phyloP scores from a whole-genome alignment of 2,329 filamentous ascomycete species.

The Neonectria coccinea region DNA sequence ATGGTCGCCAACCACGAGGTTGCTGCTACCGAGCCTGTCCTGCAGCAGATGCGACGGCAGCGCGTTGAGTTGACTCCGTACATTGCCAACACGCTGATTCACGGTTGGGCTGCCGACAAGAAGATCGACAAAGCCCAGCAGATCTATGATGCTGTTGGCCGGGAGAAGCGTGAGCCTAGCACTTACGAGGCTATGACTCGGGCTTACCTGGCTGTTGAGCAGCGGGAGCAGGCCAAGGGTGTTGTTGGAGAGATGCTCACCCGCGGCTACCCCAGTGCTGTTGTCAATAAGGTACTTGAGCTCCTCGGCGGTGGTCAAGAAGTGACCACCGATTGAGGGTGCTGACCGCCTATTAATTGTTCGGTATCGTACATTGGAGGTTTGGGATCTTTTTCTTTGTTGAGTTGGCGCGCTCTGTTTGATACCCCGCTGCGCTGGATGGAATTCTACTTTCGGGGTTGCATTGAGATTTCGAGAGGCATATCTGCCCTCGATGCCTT shows the following conservation, averaged over 20 bases:
- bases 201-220: slow-evolving; percentile 86
- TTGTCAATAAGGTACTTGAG: slow-evolving; percentile 93
- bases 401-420: slow-evolving; percentile 43
- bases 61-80: slow-evolving; percentile 92
- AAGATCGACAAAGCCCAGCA: slow-evolving; percentile 81
- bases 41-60: slow-evolving; percentile 79
- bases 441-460: slow-evolving; percentile 38
- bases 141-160: slow-evolving; percentile 83
- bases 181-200: slow-evolving; percentile 99
- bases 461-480: slow-evolving; percentile 38
- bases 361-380: slow-evolving; percentile 19
- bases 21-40: slow-evolving; percentile 77
- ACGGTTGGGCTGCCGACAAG: slow-evolving; percentile 91
- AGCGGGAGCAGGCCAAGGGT: slow-evolving; percentile 78
- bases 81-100: slow-evolving; percentile 97
- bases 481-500: slow-evolving; percentile 34
- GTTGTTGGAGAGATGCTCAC: slow-evolving; percentile 92
- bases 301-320: slow-evolving; percentile 75
- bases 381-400: slow-evolving; percentile 43
- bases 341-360: slow-evolving; percentile 9
- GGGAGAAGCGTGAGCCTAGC: slow-evolving; percentile 88
- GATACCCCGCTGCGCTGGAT: slow-evolving; percentile 49
- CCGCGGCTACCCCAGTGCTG: slow-evolving; percentile 89
- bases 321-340: slow-evolving; percentile 42
- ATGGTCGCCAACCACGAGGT: slow-evolving; percentile 96